phyloP scores from a whole-genome alignment of 768 basidiomycete species.

The Chlorophyllum brunneum region DNA sequence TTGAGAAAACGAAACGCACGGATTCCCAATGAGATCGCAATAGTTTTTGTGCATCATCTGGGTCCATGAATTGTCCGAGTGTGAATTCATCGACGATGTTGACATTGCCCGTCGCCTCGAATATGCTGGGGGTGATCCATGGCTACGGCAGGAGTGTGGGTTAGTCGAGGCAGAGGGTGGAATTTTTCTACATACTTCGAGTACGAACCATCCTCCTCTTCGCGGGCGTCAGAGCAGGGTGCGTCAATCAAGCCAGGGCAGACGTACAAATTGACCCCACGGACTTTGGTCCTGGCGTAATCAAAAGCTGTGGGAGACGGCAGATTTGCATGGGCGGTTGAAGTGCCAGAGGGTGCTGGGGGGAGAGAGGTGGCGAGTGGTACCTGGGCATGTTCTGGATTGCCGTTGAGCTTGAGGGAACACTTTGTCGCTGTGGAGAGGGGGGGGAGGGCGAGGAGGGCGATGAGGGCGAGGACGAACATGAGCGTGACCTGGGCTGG shows the following conservation, averaged over 20 bases:
- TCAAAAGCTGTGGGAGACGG: conserved; percentile 9
- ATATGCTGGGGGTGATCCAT: conserved; percentile 78
- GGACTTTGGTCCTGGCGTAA: conserved; percentile 28
- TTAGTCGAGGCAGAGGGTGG: neutral
- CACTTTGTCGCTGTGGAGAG: conserved; percentile 3
- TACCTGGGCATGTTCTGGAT: neutral
- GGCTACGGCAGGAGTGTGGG: conserved; percentile 36
- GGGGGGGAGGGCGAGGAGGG: neutral
- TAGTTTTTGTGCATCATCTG: conserved; percentile 34
- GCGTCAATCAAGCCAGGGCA: neutral
- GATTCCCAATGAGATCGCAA: conserved; percentile 57
- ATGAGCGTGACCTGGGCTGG: conserved; percentile 3
- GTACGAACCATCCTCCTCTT: conserved; percentile 62
- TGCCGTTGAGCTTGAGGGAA: neutral
- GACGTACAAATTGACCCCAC: conserved; percentile 60
- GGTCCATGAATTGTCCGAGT: conserved; percentile 49
- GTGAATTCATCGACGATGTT: conserved; percentile 61
- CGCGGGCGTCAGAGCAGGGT: conserved; percentile 5
- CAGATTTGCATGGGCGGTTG: neutral
- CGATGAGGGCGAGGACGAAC: neutral
- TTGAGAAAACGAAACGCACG: conserved; percentile 21
- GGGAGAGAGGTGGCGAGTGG: neutral
- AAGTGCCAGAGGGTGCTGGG: neutral
- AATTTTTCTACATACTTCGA: conserved; percentile 37
- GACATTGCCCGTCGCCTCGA: conserved; percentile 54